Evolutionary conservation across 2,329 filamentous ascomycete genomes (phyloP).

Genomic region (Fusarium oxysporum): DNA sequence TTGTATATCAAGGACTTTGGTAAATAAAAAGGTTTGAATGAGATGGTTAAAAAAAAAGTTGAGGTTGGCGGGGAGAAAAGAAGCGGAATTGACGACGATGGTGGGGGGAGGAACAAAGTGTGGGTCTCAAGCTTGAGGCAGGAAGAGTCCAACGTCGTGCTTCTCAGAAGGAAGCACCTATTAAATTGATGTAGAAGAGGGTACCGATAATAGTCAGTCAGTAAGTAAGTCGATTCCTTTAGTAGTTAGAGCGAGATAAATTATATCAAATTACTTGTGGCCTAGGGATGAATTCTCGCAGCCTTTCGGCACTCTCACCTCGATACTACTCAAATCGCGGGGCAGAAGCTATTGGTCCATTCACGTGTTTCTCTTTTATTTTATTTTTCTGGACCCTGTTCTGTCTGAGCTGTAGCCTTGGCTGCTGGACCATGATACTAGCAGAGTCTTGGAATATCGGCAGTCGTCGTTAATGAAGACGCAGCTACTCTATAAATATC

Average conservation of each 20-base stretch:
- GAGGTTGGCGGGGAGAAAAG: slow-evolving; percentile 42
- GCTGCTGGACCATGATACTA: not conserved
- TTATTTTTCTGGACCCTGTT: slow-evolving; percentile 2
- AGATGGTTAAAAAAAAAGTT: slow-evolving; percentile 26
- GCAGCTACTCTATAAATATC: no score
- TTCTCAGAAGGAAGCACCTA: not conserved
- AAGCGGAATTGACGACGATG: slow-evolving; percentile 37
- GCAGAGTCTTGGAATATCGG: not conserved
- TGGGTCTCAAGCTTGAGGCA: slow-evolving; percentile 20
- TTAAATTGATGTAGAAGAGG: not conserved
- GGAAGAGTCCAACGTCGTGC: not conserved
- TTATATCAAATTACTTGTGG: not conserved
- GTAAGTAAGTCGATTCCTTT: not conserved
- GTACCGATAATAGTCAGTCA: not conserved
- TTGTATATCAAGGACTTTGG: slow-evolving; percentile 36
- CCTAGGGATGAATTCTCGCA: not conserved
- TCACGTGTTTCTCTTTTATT: slow-evolving; percentile 26
- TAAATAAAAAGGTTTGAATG: slow-evolving; percentile 11
- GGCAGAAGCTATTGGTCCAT: slow-evolving; percentile 26
- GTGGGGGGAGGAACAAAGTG: slow-evolving; percentile 42
- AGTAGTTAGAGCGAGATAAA: not conserved
- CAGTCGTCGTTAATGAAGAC: not conserved
- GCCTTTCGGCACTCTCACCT: not conserved
- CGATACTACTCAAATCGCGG: slow-evolving; percentile 22
- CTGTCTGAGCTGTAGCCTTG: slow-evolving; percentile 6